Percentiles rank a stretch among this genome's conserved stretches.
Conservation (phyloP, 768 basidiomycete species). For the Leccinum variicolor region DNA sequence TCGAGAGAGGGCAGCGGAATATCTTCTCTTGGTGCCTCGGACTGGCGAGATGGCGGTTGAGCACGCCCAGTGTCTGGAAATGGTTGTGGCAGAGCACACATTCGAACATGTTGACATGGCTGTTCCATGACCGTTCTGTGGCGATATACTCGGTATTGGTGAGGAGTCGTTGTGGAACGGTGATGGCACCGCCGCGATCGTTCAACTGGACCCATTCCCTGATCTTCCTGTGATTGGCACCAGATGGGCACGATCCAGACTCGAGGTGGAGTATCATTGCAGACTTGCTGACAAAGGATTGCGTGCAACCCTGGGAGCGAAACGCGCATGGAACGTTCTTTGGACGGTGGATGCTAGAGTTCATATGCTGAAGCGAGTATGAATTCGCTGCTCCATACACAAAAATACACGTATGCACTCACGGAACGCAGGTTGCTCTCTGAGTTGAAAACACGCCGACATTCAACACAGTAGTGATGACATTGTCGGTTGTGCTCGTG, state of each 20-base stretch:
- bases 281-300: constrained; percentile 48
- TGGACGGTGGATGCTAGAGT: constrained; percentile 48
- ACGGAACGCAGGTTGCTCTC: constrained; percentile 15
- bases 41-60: constrained; percentile 66
- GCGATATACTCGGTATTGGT: constrained; percentile 28
- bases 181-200: constrained; percentile 51
- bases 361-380: constrained; percentile 40
- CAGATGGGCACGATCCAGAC: constrained; percentile 52
- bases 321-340: constrained; percentile 37
- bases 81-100: constrained; percentile 57
- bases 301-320: constrained; percentile 37
- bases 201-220: constrained; percentile 35
- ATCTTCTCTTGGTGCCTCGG: constrained; percentile 52
- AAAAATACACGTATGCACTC: neutral
- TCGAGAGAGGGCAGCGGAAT: constrained; percentile 51
- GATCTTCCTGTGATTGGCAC: constrained; percentile 38
- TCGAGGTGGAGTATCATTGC: constrained; percentile 65
- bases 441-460: constrained; percentile 41
- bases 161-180: constrained; percentile 52
- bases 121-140: constrained; percentile 40
- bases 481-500: constrained; percentile 47
- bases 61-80: constrained; percentile 38
- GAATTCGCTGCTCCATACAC: neutral
- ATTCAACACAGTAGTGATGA: constrained; percentile 43
- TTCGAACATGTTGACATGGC: constrained; percentile 41